Conservation (phyloP, 306 rosid species). For the Gastrolobium bilobum region DNA sequence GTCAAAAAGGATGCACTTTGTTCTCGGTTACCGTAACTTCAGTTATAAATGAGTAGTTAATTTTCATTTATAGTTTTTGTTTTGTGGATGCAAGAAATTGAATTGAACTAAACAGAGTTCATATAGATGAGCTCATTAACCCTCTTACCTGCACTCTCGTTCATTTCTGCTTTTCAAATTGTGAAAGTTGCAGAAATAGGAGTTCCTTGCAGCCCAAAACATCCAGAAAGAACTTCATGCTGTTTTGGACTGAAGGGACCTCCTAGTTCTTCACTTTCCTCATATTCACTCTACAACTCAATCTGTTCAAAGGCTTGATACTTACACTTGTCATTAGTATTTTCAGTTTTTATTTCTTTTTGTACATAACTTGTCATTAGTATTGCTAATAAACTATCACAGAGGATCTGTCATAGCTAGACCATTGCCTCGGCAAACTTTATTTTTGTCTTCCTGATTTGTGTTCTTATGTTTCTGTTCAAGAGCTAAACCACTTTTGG, state of each 20-base stretch:
- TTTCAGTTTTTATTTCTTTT: background rate
- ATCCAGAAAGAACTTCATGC: constrained; percentile 30
- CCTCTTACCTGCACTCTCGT: constrained; percentile 20
- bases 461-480: background rate
- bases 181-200: constrained; percentile 71
- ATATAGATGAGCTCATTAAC: constrained; percentile 35
- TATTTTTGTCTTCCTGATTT: no score
- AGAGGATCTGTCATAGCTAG: no score
- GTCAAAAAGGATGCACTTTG: constrained; percentile 42
- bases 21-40: constrained; percentile 27
- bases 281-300: constrained; percentile 17
- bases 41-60: constrained; percentile 42
- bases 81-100: constrained; percentile 9
- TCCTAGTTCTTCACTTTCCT: constrained; percentile 73
- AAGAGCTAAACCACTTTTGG: background rate
- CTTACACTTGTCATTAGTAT: background rate
- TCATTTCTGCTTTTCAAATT: background rate
- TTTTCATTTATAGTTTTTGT: constrained; percentile 9
- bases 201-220: constrained; percentile 74
- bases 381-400: no score
- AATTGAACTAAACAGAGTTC: constrained; percentile 25
- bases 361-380: no score
- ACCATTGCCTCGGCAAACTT: no score
- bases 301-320: background rate
- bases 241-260: constrained; percentile 88